Evolutionary conservation across 495 filamentous ascomycete genomes (phyloP), one percentile per base, ranked within the genome.

Genomic region (Durotheca rogersii): DNA sequence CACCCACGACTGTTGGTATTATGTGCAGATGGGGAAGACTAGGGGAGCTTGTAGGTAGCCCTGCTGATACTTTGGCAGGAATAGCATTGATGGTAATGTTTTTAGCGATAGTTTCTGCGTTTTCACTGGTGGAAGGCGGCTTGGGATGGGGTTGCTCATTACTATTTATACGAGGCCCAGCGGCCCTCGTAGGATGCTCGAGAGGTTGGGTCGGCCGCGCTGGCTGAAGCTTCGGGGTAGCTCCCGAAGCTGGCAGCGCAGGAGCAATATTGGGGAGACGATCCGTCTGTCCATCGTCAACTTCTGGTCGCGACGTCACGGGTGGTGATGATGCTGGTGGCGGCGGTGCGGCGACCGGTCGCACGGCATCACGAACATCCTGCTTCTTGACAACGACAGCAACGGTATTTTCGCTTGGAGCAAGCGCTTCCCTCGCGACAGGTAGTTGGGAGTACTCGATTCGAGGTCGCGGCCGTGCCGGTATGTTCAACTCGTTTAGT

Each of bases 401-500:
- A 6, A 39, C 17, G 19, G 30, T 14, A 17, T 51, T 64, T 18
- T 58, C 57, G 5, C 32, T 48, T n/a, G 61, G 29, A 27, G 32
- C n/a, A 11, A 32, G 41, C 14, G 29, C 48, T 18, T 49, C 51
- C 16, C 37, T 34, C 18, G 47, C 44, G 31, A 40, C 29, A 53
- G 49, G 36, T 3, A 48, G 11, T 20, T 39, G 55, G 7, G 53
- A 50, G 30, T 63, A 63, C 31, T 52, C 56, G 4, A 56, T 46
- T 51, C 42, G 71, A 67, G 75, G 63, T 53, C 75, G 64, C 21
- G 74, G 76, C 46, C 74, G 69, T 34, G 73, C 65, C 19, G 88
- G 87, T 38, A 94, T 77, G 45, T 83, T 85, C 29, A 79, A 67
- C 68, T 86, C 82, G 63, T 89, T 77, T 57, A 92, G 83, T 61